Evolutionary conservation across 169 alveolate species (phyloP).

Genomic region (Plasmodium chabaudi): DNA sequence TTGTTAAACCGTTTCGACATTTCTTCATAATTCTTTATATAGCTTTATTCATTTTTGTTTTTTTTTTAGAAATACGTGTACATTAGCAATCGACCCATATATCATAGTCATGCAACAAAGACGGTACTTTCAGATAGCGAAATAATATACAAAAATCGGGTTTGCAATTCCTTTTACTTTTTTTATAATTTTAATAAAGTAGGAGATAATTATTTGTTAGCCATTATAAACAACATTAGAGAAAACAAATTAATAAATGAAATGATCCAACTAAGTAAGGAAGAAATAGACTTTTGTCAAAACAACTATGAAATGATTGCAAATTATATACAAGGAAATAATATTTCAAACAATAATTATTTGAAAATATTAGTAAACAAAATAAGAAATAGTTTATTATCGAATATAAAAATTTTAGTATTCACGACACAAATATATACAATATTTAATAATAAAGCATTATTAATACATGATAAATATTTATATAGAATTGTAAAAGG

Average conservation of each 20-base stretch:
- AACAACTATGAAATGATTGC: not conserved
- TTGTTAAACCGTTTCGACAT: not conserved
- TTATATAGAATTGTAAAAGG: conserved; percentile 28
- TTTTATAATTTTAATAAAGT: conserved; percentile 19
- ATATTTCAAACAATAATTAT: not conserved
- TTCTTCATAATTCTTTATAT: not conserved
- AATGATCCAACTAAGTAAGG: conserved; percentile 5
- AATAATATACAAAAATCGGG: conserved; percentile 44
- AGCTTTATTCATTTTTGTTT: not conserved
- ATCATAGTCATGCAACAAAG: conserved; percentile 62
- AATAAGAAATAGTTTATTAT: conserved; percentile 9
- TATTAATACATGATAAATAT: conserved; percentile 42
- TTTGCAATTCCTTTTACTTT: conserved; percentile 60
- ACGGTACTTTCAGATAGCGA: conserved; percentile 75
- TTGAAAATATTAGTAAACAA: not conserved
- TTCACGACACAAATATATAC: conserved; percentile 75
- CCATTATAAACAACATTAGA: not conserved
- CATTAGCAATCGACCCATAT: conserved; percentile 69
- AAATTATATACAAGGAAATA: not conserved
- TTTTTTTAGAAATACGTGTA: conserved; percentile 43
- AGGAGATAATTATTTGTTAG: conserved; percentile 8
- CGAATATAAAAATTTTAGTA: conserved; percentile 37
- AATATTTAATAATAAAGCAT: conserved; percentile 62
- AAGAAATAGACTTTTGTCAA: conserved; percentile 4
- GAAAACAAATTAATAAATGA: conserved; percentile 36